Percentiles rank a stretch among this genome's conserved stretches.
Evolutionary conservation across 208 protist genomes (phyloP).

Genomic region (Zelonia costaricensis): DNA sequence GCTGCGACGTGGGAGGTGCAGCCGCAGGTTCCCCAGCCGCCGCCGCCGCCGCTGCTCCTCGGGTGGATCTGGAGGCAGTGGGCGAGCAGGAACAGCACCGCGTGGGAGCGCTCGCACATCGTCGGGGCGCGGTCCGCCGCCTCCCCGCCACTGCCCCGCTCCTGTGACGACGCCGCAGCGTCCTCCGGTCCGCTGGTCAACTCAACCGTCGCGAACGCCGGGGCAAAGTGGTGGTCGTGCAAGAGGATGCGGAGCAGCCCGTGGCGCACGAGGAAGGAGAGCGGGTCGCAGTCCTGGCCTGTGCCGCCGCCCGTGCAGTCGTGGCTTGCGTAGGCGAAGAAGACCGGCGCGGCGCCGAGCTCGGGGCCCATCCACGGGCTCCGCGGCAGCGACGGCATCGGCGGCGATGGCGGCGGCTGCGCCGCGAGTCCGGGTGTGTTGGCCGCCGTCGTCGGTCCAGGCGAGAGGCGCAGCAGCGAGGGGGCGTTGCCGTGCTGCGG

Average conservation of each 20-base stretch:
- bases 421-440: too few relatives aligned
- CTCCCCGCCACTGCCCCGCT: neutral
- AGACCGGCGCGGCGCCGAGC: neutral
- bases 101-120: conserved; percentile 9
- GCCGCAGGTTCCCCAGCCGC: neutral
- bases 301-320: neutral
- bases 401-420: neutral
- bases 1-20: neutral
- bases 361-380: too few relatives aligned
- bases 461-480: too few relatives aligned
- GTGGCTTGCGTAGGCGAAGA: neutral
- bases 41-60: neutral
- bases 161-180: neutral
- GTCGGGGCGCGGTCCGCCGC: neutral
- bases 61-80: conserved; percentile 23
- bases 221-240: conserved; percentile 28
- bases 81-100: conserved; percentile 12
- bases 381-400: neutral
- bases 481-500: too few relatives aligned
- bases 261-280: conserved; percentile 36
- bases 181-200: neutral
- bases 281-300: conserved; percentile 1
- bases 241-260: conserved; percentile 49
- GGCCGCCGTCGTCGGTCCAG: too few relatives aligned
- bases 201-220: conserved; percentile 23